phyloP scores from a whole-genome alignment of 2,329 filamentous ascomycete species.

The Beauveria varroae region DNA sequence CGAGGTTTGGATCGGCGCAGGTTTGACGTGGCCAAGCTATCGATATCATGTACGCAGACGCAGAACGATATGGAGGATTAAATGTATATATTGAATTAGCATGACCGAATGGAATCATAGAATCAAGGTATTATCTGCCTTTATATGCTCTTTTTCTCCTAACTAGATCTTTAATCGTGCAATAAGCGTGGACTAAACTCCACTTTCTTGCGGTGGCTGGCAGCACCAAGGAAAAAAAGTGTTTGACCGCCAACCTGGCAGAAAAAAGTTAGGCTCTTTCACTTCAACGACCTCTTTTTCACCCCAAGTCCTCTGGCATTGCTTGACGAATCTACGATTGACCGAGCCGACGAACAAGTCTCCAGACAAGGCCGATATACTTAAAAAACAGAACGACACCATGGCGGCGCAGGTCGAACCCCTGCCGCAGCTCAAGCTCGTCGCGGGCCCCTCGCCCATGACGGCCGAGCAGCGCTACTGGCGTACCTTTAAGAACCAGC shows the following conservation, averaged over 20 bases:
- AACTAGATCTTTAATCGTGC: no score
- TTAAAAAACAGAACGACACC: constrained; percentile 16
- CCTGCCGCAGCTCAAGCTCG: constrained; percentile 72
- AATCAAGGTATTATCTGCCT: not conserved
- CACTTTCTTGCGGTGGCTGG: not conserved
- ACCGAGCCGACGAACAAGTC: not conserved
- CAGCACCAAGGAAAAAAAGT: not conserved
- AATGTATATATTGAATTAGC: not conserved
- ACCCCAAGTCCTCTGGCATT: no score
- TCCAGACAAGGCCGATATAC: not conserved
- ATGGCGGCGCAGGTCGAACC: constrained; percentile 87
- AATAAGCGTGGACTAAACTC: not conserved
- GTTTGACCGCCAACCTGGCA: constrained; percentile 9
- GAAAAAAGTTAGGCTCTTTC: constrained; percentile 20
- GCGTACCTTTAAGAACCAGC: constrained; percentile 87
- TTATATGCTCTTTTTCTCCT: not conserved
- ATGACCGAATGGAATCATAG: not conserved
- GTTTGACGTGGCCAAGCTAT: not conserved
- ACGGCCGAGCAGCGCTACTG: constrained; percentile 95
- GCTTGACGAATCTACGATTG: not conserved
- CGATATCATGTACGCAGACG: not conserved
- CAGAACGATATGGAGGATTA: not conserved
- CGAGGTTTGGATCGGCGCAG: not conserved
- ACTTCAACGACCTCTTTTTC: not conserved
- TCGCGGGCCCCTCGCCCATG: constrained; percentile 71